These are phyloP conservation scores for Periconia digitata DNA, from an alignment of 2,329 filamentous ascomycete genomes.

Conservation along the genomic window DNA sequence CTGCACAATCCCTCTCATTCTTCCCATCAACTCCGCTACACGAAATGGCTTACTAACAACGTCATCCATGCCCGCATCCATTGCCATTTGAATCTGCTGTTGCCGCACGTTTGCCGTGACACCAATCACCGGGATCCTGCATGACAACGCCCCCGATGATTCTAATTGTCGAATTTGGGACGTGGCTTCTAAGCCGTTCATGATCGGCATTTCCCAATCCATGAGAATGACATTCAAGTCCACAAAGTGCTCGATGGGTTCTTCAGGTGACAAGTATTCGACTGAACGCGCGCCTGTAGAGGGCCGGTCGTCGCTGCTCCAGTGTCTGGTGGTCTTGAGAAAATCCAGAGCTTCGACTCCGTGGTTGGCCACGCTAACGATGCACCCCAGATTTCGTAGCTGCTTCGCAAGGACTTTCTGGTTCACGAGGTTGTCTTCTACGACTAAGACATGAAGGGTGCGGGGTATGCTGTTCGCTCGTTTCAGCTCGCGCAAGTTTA, in stretches of 20 bases:
- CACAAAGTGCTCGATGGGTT: conserved; percentile 2
- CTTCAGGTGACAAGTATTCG: neutral
- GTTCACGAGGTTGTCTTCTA: conserved; percentile 46
- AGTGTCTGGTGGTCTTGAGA: conserved; percentile 28
- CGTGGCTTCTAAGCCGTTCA: conserved; percentile 33
- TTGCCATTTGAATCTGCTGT: conserved; percentile 32
- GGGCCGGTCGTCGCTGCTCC: neutral
- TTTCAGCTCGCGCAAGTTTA: neutral
- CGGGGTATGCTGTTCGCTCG: conserved; percentile 4
- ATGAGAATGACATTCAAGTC: conserved; percentile 29
- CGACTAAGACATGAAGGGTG: conserved; percentile 29
- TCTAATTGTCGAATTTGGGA: conserved; percentile 29
- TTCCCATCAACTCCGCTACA: conserved; percentile 26
- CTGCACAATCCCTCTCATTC: conserved; percentile 8
- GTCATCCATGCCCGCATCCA: conserved; percentile 39
- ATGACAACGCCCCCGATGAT: conserved; percentile 15
- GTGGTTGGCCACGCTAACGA: conserved; percentile 42
- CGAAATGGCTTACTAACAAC: conserved; percentile 77
- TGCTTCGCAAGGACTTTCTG: conserved; percentile 45
- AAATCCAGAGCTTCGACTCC: conserved; percentile 43
- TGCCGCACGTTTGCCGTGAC: conserved; percentile 39
- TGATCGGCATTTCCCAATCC: conserved; percentile 39
- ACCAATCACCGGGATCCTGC: conserved; percentile 34
- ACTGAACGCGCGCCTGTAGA: neutral
- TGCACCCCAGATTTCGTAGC: conserved; percentile 38